A percentile compares a stretch with the other conserved stretches of the same genome.
Evolutionary conservation across 73 alveolate genomes (phyloP).

Genomic region (Paramecium caudatum): DNA sequence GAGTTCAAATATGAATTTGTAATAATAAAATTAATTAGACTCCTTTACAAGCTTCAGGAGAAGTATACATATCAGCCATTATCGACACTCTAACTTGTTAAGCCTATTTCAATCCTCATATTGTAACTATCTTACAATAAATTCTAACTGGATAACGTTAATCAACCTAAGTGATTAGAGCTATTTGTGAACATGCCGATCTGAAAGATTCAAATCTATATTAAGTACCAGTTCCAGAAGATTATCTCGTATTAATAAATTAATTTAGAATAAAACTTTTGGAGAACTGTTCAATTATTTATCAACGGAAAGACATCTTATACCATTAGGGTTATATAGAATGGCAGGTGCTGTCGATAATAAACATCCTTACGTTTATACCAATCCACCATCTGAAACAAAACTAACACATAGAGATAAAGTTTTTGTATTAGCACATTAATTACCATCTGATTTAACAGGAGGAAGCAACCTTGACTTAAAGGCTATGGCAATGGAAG

Average conservation of each 20-base stretch:
- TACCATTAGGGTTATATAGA: constrained; percentile 94
- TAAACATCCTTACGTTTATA: constrained; percentile 94
- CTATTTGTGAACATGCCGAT: constrained; percentile 94
- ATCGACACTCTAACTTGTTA: constrained; percentile 97
- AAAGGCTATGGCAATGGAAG: constrained; percentile 40
- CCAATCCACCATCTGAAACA: constrained; percentile 88
- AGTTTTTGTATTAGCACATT: constrained; percentile 72
- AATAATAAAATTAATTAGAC: constrained; percentile 37
- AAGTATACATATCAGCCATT: constrained; percentile 95
- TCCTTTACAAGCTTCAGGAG: constrained; percentile 96
- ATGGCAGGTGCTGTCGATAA: constrained; percentile 96
- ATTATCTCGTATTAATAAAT: constrained; percentile 80
- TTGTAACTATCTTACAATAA: constrained; percentile 94
- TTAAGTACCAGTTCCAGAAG: constrained; percentile 97
- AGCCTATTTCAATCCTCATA: constrained; percentile 96
- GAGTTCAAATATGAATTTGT: constrained; percentile 82
- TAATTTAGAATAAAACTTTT: constrained; percentile 86
- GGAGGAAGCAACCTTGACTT: constrained; percentile 4
- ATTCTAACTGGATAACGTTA: constrained; percentile 90
- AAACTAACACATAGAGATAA: constrained; percentile 74
- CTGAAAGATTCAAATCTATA: constrained; percentile 92
- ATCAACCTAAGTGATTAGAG: constrained; percentile 83
- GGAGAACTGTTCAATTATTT: constrained; percentile 89
- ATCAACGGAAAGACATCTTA: constrained; percentile 87
- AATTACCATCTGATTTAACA: constrained; percentile 68